These are phyloP conservation scores for Dorcoceras hygrometricum DNA, from an alignment of 257 asterid genomes.

Conservation along the genomic window DNA sequence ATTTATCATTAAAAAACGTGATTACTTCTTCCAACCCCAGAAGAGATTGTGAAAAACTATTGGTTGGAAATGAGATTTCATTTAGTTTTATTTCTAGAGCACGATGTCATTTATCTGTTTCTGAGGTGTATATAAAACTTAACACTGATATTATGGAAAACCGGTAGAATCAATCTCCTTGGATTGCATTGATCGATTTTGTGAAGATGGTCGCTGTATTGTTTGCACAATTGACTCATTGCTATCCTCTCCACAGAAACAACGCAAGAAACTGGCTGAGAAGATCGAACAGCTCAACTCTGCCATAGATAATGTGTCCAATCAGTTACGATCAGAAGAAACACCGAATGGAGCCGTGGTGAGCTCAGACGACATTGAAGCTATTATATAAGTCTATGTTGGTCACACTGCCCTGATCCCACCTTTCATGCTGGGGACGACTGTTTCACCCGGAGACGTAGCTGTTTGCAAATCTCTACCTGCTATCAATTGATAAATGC, in stretches of 20 bases:
- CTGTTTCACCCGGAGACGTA: conserved; percentile 8
- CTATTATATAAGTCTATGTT: conserved; percentile 38
- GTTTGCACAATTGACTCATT: conserved; percentile 4
- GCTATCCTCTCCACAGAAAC: conserved; percentile 46
- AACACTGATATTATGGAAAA: neutral
- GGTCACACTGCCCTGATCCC: neutral
- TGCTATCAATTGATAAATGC: conserved; percentile 10
- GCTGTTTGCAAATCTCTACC: conserved; percentile 11
- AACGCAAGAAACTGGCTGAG: conserved; percentile 73
- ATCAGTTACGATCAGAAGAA: conserved; percentile 54
- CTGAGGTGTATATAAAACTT: neutral
- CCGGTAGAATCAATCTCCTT: neutral
- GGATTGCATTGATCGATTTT: neutral
- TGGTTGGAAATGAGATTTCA: neutral
- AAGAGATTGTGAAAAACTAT: neutral
- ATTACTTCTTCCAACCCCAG: neutral
- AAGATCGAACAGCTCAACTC: conserved; percentile 79
- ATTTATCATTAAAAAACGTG: neutral
- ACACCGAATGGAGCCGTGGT: conserved; percentile 56
- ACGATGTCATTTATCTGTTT: neutral
- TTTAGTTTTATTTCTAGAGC: neutral
- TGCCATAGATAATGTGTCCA: conserved; percentile 77
- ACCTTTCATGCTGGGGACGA: neutral
- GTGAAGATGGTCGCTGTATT: neutral
- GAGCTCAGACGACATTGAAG: conserved; percentile 57